A percentile compares a stretch with the other conserved stretches of the same genome.
phyloP scores from a whole-genome alignment of 129 eudicot genomes.

The Kitagawia praeruptora region DNA sequence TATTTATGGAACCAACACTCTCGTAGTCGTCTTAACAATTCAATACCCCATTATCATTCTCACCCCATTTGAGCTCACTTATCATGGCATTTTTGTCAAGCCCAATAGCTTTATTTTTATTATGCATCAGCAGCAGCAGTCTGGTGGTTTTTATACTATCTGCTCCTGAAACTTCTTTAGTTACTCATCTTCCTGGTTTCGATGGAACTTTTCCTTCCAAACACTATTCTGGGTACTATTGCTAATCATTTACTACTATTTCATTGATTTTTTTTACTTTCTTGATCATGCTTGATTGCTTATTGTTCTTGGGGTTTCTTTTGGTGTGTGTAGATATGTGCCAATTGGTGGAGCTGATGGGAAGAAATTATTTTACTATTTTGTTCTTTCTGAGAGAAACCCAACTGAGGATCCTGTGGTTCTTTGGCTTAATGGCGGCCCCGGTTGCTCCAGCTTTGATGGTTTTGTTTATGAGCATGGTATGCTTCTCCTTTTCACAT shows the following conservation, averaged over 20 bases:
- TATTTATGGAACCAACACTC: neutral
- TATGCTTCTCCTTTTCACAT: slow-evolving; percentile 7
- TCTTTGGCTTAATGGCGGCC: slow-evolving; percentile 95
- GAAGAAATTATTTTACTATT: slow-evolving; percentile 63
- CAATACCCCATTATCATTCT: neutral
- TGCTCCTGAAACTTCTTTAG: slow-evolving; percentile 45
- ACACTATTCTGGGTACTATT: slow-evolving; percentile 72
- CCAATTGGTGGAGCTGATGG: slow-evolving; percentile 55
- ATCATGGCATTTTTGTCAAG: neutral
- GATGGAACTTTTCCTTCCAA: slow-evolving; percentile 60
- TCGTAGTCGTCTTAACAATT: neutral
- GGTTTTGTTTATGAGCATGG: slow-evolving; percentile 91
- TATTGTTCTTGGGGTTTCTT: neutral
- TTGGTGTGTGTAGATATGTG: slow-evolving; percentile 42
- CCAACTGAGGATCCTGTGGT: slow-evolving; percentile 78
- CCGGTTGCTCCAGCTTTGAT: slow-evolving; percentile 94
- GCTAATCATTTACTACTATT: neutral
- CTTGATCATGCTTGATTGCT: slow-evolving; percentile 11
- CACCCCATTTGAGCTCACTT: neutral
- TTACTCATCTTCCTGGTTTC: slow-evolving; percentile 64
- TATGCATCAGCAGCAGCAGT: neutral
- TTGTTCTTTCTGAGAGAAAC: slow-evolving; percentile 67
- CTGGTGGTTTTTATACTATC: slow-evolving; percentile 26
- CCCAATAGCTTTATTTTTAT: neutral
- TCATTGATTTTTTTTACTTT: neutral